Base-by-base conservation (phyloP, 2,329 filamentous ascomycete genomes). In the Leptoxyphium fumago region DNA sequence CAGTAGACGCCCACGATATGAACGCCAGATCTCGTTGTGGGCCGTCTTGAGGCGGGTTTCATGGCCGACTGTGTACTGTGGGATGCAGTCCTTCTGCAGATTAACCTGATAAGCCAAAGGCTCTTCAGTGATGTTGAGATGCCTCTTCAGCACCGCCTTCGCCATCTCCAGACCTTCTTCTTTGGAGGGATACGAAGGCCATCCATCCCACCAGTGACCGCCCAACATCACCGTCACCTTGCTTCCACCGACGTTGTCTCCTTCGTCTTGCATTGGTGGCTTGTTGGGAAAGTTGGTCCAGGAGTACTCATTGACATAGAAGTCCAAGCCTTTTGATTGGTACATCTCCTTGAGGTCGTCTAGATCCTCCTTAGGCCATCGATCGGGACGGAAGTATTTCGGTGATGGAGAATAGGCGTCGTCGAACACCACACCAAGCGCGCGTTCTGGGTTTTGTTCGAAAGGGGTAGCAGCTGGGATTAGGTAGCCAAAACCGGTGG, bases 151-250 rank as follows among this genome's bases (percentile, higher is more conserved):
- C 6, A 93, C 68, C 1, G 69, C 63, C 48, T 75, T 74, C 29
- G 88, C 86, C 73, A 89, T 82, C 5, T 64, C 58, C 21, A 83
- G 66, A 13, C 78, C 86, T 51, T 83, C 73, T 11, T 79, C 69
- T 48, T 79, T 71, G 42, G 73, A 67, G 0, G 86, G 87, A 45
- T 75, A 76, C 34, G 68, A 65, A 2, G 62, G 56, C 67, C 73
- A 78, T 46, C 68, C 73, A 59, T 86, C 73, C 85, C 85, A 96
- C 74, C 84, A 86, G 64, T 95, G 87, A 1, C 91, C 91, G 46
- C 91, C 91, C 45, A 98, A 69, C 78, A 98, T 94, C 53, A 96
- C 84, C 13, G 89, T 94, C 43, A 96, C 64, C 61, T 94, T 94
- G 11, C 86, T 94, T 18, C 72, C 73, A 14, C 74, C 73, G 50